Percentiles rank a stretch among this genome's conserved stretches.
These are phyloP conservation scores for Psilocybe sp. DNA, from an alignment of 768 basidiomycete genomes.

Conservation along the genomic window DNA sequence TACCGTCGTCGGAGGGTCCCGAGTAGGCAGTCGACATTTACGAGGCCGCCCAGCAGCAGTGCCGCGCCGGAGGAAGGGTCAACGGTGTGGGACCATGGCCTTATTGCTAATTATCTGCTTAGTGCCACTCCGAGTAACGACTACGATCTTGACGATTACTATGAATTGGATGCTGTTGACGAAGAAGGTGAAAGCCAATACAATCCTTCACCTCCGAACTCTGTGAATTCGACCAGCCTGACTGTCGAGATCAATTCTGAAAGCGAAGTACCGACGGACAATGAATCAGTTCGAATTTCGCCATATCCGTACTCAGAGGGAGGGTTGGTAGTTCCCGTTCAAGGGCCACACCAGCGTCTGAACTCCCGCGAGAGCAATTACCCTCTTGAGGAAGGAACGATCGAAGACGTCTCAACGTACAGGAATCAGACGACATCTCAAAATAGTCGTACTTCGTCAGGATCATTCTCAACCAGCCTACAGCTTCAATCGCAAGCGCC, in stretches of 20 bases:
- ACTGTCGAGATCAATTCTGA: constrained; percentile 37
- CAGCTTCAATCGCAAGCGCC: constrained; percentile 16
- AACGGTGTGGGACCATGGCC: constrained; percentile 63
- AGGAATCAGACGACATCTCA: background rate
- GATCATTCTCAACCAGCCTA: constrained; percentile 10
- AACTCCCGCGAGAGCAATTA: background rate
- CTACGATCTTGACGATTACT: constrained; percentile 15
- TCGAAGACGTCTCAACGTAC: constrained; percentile 13
- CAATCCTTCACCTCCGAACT: constrained; percentile 19
- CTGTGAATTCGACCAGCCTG: constrained; percentile 28
- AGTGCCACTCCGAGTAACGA: constrained; percentile 22
- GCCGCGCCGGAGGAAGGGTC: constrained; percentile 34
- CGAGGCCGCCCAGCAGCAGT: constrained; percentile 25
- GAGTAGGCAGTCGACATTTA: constrained; percentile 23
- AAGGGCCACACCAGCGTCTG: background rate
- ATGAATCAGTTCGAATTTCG: constrained; percentile 12
- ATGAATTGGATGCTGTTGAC: constrained; percentile 12
- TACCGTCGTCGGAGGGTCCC: constrained; percentile 4
- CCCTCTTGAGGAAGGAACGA: constrained; percentile 7
- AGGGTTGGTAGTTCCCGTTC: too few species aligned
- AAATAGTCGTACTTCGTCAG: background rate
- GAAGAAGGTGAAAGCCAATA: constrained; percentile 13
- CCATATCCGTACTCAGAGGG: constrained; percentile 7
- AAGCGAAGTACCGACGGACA: constrained; percentile 21
- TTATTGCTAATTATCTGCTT: constrained; percentile 55